phyloP scores from a whole-genome alignment of 2,329 filamentous ascomycete genomes.

The Aspergillus oerlinghausenensis region DNA sequence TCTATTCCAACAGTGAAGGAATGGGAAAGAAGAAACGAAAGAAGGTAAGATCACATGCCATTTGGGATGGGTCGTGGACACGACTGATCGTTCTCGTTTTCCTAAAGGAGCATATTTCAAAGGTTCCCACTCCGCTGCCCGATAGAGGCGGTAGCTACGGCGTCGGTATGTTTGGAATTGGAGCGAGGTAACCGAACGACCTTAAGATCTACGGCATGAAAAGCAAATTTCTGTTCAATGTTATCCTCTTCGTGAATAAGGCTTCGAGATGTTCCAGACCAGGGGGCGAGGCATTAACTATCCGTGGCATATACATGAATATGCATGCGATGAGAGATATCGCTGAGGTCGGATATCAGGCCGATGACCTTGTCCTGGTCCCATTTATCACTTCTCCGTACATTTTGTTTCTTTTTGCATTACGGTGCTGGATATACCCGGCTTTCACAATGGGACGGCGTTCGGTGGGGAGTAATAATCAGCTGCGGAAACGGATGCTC shows the following conservation, averaged over 20 bases:
- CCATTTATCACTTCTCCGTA: conserved; percentile 26
- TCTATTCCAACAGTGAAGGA: conserved; percentile 43
- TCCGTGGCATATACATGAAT: conserved; percentile 2
- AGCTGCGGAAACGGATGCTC: conserved; percentile 9
- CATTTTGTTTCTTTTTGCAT: conserved; percentile 42
- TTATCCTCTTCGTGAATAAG: conserved; percentile 18
- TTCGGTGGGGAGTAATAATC: conserved; percentile 25
- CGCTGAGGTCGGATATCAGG: background rate
- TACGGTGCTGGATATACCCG: conserved; percentile 48
- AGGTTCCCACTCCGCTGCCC: conserved; percentile 35
- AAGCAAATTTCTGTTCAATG: conserved; percentile 17
- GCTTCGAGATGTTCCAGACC: conserved; percentile 15
- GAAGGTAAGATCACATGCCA: conserved; percentile 33
- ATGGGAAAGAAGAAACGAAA: conserved; percentile 46
- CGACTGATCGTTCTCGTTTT: conserved; percentile 9
- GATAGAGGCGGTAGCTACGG: conserved; percentile 41
- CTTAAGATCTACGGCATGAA: conserved; percentile 15
- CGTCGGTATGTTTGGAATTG: conserved; percentile 43
- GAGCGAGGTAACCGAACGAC: conserved; percentile 33
- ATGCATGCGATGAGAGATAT: conserved; percentile 5
- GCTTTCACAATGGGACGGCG: conserved; percentile 40
- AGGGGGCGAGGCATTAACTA: conserved; percentile 9
- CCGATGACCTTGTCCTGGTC: conserved; percentile 13
- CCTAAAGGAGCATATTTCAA: conserved; percentile 38
- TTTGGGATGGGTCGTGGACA: conserved; percentile 1